A percentile compares a stretch with the other conserved stretches of the same genome.
phyloP scores from a whole-genome alignment of 306 rosid genomes.

The Clitoria ternatea region DNA sequence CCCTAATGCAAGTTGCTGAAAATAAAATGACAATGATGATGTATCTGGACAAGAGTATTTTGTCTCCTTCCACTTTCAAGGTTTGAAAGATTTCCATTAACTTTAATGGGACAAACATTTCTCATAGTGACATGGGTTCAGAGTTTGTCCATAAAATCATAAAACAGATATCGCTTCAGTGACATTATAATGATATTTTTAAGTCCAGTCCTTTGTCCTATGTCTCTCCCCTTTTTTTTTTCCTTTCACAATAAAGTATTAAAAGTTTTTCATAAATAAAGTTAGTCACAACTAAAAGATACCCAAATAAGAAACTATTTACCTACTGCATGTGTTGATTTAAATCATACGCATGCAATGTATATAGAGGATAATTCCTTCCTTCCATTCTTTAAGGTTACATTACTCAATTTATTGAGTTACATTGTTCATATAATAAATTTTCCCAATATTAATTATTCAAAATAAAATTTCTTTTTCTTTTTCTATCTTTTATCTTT shows the following conservation, averaged over 20 bases:
- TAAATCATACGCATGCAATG: no score
- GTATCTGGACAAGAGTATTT: constrained; percentile 18
- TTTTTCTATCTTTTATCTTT: no score
- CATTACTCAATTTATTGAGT: not conserved
- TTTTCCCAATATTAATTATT: no score
- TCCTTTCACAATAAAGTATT: not conserved
- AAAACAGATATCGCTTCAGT: constrained; percentile 13
- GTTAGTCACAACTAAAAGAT: constrained; percentile 18
- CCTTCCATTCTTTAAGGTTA: not conserved
- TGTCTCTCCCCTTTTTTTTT: not conserved
- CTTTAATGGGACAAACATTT: constrained; percentile 32
- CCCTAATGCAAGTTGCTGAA: constrained; percentile 31
- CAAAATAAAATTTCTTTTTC: no score
- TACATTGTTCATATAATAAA: no score
- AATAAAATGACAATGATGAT: constrained; percentile 19
- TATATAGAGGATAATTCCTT: no score
- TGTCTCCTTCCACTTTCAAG: constrained; percentile 24
- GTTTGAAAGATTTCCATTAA: constrained; percentile 30
- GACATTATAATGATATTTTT: constrained; percentile 22
- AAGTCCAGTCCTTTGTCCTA: constrained; percentile 22
- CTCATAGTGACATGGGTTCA: constrained; percentile 26
- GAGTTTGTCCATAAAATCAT: constrained; percentile 23
- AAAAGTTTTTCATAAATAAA: not conserved
- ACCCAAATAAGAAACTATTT: constrained; percentile 13
- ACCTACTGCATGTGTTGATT: not conserved